Evolutionary conservation across 78 protist species (phyloP).

Genomic region (Thecamonas trahens): DNA sequence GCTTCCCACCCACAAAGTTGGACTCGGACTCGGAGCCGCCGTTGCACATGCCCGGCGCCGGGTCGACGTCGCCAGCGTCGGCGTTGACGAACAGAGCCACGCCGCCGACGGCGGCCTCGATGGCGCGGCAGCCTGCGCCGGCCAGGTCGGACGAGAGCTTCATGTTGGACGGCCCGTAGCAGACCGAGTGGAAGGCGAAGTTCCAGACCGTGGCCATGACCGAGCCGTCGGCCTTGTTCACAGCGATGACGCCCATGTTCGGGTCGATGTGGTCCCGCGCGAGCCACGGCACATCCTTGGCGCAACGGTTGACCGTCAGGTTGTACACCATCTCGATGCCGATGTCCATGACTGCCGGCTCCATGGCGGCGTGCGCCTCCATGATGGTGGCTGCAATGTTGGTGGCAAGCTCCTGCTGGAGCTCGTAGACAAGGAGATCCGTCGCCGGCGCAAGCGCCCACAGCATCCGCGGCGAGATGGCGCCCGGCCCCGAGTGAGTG

Average conservation of each 20-base stretch:
- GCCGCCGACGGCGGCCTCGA: background rate
- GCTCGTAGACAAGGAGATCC: background rate
- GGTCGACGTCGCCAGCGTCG: conserved; percentile 6
- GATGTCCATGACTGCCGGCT: background rate
- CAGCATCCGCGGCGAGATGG: background rate
- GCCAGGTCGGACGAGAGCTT: background rate
- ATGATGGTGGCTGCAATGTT: background rate
- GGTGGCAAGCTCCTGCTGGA: background rate
- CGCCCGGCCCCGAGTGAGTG: conserved; percentile 8
- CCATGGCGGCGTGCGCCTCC: background rate
- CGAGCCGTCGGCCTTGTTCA: background rate
- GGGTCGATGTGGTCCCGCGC: background rate
- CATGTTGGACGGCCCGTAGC: conserved; percentile 5
- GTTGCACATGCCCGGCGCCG: too few relatives aligned
- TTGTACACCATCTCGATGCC: background rate
- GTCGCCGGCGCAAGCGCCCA: conserved; percentile 7
- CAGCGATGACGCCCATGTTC: background rate
- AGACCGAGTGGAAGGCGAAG: background rate
- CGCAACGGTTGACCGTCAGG: background rate
- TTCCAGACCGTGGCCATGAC: conserved; percentile 7
- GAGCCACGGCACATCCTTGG: background rate
- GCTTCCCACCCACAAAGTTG: background rate
- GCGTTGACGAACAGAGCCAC: conserved; percentile 5
- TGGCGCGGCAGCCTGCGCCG: background rate
- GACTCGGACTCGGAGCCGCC: background rate